phyloP scores from a whole-genome alignment of 306 rosid species.

The Spatholobus suberectus region DNA sequence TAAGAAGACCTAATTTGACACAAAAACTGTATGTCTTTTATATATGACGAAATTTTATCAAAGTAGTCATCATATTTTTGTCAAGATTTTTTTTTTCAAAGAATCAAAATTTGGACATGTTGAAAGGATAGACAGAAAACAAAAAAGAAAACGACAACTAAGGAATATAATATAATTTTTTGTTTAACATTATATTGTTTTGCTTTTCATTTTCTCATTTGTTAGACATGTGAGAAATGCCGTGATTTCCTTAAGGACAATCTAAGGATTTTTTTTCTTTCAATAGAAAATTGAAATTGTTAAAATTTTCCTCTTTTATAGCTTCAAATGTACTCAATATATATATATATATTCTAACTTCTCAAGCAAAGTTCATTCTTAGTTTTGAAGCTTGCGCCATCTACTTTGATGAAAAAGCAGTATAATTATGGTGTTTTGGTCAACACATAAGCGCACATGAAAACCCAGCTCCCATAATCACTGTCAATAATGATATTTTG shows the following conservation, averaged over 20 bases:
- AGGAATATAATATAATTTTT: not conserved
- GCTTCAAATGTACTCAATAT: conserved; percentile 58
- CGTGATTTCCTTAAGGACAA: conserved; percentile 1
- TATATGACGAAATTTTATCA: not conserved
- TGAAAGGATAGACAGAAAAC: not conserved
- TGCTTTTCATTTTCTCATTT: not conserved
- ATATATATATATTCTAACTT: conserved; percentile 44
- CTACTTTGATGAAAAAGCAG: conserved; percentile 29
- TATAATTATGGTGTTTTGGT: conserved; percentile 35
- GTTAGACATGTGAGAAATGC: not conserved
- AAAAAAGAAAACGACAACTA: not conserved
- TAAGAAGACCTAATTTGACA: not conserved
- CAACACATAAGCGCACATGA: conserved; percentile 41
- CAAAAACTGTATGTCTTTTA: not conserved
- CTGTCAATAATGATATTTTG: conserved; percentile 2
- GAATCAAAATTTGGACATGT: not conserved
- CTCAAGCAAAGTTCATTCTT: conserved; percentile 64
- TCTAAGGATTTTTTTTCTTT: not conserved
- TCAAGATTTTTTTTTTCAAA: not conserved
- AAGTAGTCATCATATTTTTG: not conserved
- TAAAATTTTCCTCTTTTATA: not conserved
- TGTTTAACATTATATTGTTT: not conserved
- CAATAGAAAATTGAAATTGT: conserved; percentile 10
- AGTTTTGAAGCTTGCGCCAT: conserved; percentile 57
- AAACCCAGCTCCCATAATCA: conserved; percentile 18